Evolutionary conservation across 345 rosid species (phyloP).

Genomic region (Citrus australasica): DNA sequence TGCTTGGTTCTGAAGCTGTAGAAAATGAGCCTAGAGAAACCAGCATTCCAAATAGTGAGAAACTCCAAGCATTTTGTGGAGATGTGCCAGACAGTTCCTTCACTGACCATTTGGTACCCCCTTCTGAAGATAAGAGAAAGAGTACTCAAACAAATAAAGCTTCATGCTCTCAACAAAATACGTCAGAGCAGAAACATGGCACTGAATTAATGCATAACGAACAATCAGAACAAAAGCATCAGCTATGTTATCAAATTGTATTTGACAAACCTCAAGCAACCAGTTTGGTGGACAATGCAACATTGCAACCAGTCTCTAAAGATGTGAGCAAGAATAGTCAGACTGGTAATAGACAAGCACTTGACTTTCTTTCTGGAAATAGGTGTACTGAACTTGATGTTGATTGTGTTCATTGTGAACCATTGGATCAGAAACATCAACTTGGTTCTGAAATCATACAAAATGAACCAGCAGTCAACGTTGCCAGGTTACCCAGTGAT

Average conservation of each 20-base stretch:
- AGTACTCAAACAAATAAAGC: neutral
- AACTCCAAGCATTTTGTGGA: conserved; percentile 13
- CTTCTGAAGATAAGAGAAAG: conserved; percentile 4
- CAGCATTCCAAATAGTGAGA: neutral
- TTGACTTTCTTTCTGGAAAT: conserved; percentile 16
- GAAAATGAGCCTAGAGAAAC: conserved; percentile 17
- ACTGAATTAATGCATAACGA: neutral
- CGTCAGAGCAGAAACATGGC: conserved; percentile 2
- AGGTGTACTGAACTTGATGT: conserved; percentile 3
- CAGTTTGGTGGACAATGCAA: conserved; percentile 16
- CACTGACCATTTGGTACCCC: neutral
- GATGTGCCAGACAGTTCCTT: conserved; percentile 14
- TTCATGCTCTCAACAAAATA: conserved; percentile 7
- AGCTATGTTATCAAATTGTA: conserved; percentile 10
- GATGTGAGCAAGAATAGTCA: conserved; percentile 9
- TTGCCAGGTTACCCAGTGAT: conserved; percentile 9
- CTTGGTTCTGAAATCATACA: conserved; percentile 9
- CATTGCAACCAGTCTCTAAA: conserved; percentile 10
- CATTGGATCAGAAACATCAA: conserved; percentile 19
- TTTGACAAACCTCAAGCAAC: conserved; percentile 15
- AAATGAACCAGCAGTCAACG: conserved; percentile 8
- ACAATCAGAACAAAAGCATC: conserved; percentile 10
- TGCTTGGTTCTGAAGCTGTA: conserved; percentile 5
- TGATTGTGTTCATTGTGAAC: conserved; percentile 11
- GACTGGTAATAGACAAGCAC: conserved; percentile 7